phyloP scores from a whole-genome alignment of 2,329 filamentous ascomycete genomes.

The Pestalotiopsis sp. region DNA sequence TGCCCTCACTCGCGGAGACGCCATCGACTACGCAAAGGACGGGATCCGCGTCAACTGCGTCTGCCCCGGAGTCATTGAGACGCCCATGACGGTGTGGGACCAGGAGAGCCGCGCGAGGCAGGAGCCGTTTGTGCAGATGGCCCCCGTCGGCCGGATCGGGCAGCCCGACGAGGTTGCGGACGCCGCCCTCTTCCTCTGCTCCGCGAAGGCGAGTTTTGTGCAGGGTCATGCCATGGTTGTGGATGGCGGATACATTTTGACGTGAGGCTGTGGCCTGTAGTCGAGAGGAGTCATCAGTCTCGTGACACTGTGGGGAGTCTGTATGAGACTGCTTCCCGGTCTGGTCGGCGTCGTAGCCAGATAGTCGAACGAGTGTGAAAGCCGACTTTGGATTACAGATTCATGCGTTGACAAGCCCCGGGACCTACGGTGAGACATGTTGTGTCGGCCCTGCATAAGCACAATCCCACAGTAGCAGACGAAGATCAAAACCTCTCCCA shows the following conservation, averaged over 20 bases:
- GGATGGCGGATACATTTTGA: conserved; percentile 49
- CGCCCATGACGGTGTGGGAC: conserved; percentile 45
- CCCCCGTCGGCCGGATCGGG: conserved; percentile 54
- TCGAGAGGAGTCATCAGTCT: background rate
- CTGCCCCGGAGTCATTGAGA: conserved; percentile 46
- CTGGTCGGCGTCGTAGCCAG: too few relatives aligned
- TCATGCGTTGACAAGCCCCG: too few relatives aligned
- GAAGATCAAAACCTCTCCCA: too few relatives aligned
- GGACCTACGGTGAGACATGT: too few relatives aligned
- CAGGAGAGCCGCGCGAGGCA: conserved; percentile 40
- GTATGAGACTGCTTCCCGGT: background rate
- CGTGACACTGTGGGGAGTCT: background rate
- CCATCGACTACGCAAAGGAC: conserved; percentile 54
- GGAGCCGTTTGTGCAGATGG: conserved; percentile 43
- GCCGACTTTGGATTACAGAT: too few relatives aligned
- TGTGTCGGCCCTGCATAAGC: too few relatives aligned
- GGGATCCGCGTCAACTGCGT: conserved; percentile 40
- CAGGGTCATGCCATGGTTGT: conserved; percentile 55
- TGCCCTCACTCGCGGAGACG: conserved; percentile 57
- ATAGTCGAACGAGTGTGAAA: too few relatives aligned
- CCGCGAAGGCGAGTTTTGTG: conserved; percentile 49
- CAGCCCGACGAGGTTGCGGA: conserved; percentile 51
- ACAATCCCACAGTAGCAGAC: too few relatives aligned
- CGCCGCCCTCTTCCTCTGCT: conserved; percentile 51
- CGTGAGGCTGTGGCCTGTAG: background rate